Conservation (phyloP, 331 rosid species). For the Malus hybrid region DNA sequence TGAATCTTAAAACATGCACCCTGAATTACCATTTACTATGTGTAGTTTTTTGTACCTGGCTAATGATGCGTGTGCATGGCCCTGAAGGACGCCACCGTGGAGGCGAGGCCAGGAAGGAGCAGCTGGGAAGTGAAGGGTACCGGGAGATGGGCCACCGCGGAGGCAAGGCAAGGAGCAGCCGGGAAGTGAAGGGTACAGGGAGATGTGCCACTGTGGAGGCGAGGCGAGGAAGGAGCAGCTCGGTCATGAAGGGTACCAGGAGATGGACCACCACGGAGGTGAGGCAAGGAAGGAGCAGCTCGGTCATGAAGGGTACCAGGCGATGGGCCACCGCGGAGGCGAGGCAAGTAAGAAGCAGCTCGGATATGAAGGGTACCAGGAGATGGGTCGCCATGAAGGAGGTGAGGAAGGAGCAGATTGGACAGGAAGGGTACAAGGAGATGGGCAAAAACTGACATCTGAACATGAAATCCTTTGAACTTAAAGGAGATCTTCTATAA, state of each 20-base stretch:
- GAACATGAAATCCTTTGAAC: no score
- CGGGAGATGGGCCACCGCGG: no score
- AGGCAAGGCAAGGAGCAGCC: no score
- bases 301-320: slow-evolving; percentile 45
- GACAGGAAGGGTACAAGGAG: slow-evolving; percentile 44
- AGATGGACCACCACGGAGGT: slow-evolving; percentile 44
- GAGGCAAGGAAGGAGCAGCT: slow-evolving; percentile 51
- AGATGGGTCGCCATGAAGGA: slow-evolving; percentile 40
- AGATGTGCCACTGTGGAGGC: slow-evolving; percentile 27
- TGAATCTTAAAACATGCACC: not conserved
- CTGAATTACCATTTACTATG: no score
- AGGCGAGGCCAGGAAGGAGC: no score
- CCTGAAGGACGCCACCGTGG: slow-evolving; percentile 48
- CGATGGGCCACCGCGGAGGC: slow-evolving; percentile 48
- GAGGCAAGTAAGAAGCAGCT: not conserved
- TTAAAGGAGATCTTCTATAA: no score
- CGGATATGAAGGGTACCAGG: slow-evolving; percentile 12
- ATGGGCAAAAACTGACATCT: no score
- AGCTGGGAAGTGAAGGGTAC: no score
- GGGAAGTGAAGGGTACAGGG: rapidly evolving
- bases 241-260: not conserved
- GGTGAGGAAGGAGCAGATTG: slow-evolving; percentile 57
- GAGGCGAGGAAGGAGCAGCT: no score
- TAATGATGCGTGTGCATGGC: not conserved
- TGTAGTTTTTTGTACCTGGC: not conserved